Conservation (phyloP, 2,329 filamentous ascomycete species). For the Alternaria triticina region DNA sequence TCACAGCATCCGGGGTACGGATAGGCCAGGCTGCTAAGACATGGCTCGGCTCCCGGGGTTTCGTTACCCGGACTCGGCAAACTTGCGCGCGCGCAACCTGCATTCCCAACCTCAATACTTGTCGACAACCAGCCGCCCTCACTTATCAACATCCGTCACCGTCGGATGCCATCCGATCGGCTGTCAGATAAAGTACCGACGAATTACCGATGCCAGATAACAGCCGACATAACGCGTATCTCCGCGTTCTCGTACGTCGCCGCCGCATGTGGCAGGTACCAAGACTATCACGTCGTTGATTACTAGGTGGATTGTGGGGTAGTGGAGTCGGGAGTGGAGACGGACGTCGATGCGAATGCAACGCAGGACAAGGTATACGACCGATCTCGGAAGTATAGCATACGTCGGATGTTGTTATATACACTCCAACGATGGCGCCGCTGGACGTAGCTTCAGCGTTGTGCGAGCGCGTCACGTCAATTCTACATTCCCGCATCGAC, state of each 20-base stretch:
- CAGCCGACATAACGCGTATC: background rate
- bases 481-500: background rate
- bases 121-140: no score
- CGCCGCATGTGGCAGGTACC: slow-evolving; percentile 8
- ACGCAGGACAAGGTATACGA: background rate
- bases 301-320: background rate
- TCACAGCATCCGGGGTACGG: no score
- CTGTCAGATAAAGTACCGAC: background rate
- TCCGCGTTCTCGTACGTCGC: background rate
- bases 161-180: background rate
- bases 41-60: background rate
- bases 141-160: background rate
- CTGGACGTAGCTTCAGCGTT: background rate
- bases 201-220: background rate
- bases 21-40: no score
- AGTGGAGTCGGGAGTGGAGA: background rate
- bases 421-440: background rate
- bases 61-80: background rate
- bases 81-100: background rate
- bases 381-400: slow-evolving; percentile 5
- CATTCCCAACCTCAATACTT: no score
- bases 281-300: background rate
- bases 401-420: background rate
- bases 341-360: background rate
- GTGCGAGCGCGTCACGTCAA: background rate